A percentile compares a stretch with the other conserved stretches of the same genome.
phyloP scores from a whole-genome alignment of 352 stramenopile genomes.

The Phytopythium helicoides region DNA sequence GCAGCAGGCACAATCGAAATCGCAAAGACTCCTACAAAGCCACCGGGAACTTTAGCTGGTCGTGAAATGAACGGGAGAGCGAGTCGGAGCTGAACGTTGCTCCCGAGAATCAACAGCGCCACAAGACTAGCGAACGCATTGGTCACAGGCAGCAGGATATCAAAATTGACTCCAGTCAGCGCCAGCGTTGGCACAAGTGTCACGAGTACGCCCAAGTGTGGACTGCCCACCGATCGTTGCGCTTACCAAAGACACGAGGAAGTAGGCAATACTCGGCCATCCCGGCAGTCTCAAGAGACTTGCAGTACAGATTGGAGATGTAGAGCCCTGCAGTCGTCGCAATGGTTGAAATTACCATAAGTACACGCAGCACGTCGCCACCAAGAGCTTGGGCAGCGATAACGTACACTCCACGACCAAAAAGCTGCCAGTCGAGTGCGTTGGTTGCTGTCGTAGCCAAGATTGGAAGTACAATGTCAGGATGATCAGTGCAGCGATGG shows the following conservation, averaged over 20 bases:
- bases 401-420: constrained; percentile 81
- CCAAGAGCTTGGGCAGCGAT: constrained; percentile 63
- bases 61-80: too few species aligned
- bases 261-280: too few species aligned
- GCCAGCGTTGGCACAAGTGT: too few species aligned
- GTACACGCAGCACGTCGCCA: constrained; percentile 64
- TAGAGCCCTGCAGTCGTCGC: constrained; percentile 88
- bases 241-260: constrained; percentile 59
- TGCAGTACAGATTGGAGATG: too few species aligned
- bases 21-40: too few species aligned
- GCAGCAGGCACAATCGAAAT: too few species aligned
- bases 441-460: constrained; percentile 60
- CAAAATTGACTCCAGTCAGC: constrained; percentile 34
- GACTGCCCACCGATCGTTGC: constrained; percentile 21
- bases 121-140: constrained; percentile 86
- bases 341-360: constrained; percentile 77
- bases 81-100: too few species aligned
- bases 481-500: constrained; percentile 57
- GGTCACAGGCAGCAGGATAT: constrained; percentile 63
- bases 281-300: too few species aligned
- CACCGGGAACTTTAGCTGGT: too few species aligned
- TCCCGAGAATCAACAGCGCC: too few species aligned
- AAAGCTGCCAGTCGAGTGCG: constrained; percentile 46
- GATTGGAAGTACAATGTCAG: constrained; percentile 80
- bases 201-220: constrained; percentile 20